phyloP scores from a whole-genome alignment of 352 stramenopile species.

The Globisporangium solare region DNA sequence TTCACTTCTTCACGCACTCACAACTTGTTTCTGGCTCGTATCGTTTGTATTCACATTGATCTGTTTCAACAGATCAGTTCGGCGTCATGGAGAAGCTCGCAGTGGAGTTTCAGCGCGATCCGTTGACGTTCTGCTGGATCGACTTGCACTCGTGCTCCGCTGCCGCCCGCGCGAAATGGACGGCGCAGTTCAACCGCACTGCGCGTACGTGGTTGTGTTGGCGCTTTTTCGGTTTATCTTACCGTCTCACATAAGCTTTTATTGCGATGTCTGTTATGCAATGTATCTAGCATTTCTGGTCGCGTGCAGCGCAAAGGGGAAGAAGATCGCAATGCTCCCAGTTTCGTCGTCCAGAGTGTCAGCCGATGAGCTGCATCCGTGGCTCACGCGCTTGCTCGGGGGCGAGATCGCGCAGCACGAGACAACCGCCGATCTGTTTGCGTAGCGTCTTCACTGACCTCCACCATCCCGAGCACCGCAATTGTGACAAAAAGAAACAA shows the following conservation, averaged over 20 bases:
- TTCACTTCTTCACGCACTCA: too few relatives aligned
- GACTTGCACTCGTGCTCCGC: slow-evolving; percentile 32
- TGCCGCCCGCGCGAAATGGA: slow-evolving; percentile 37
- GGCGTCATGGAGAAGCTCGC: slow-evolving; percentile 56
- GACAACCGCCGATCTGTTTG: slow-evolving; percentile 34
- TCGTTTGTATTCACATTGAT: not conserved
- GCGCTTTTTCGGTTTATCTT: not conserved
- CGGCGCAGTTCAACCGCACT: slow-evolving; percentile 31
- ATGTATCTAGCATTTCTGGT: slow-evolving; percentile 45
- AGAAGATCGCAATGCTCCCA: slow-evolving; percentile 52
- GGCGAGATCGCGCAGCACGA: slow-evolving; percentile 54
- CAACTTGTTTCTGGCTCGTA: not conserved
- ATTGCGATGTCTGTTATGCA: too few relatives aligned
- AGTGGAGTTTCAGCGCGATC: slow-evolving; percentile 62
- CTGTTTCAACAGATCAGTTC: slow-evolving; percentile 68
- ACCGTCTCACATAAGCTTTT: not conserved
- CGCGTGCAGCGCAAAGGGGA: slow-evolving; percentile 49
- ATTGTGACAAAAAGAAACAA: not conserved
- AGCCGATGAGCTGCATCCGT: slow-evolving; percentile 44
- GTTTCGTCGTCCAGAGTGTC: slow-evolving; percentile 7
- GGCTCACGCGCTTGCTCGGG: slow-evolving; percentile 54
- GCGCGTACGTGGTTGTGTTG: slow-evolving; percentile 26
- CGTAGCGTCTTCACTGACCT: too few relatives aligned
- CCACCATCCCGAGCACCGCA: too few relatives aligned
- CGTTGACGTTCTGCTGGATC: slow-evolving; percentile 76